Conservation (phyloP, 352 stramenopile genomes). For the Halophytophthora batemanensis region DNA sequence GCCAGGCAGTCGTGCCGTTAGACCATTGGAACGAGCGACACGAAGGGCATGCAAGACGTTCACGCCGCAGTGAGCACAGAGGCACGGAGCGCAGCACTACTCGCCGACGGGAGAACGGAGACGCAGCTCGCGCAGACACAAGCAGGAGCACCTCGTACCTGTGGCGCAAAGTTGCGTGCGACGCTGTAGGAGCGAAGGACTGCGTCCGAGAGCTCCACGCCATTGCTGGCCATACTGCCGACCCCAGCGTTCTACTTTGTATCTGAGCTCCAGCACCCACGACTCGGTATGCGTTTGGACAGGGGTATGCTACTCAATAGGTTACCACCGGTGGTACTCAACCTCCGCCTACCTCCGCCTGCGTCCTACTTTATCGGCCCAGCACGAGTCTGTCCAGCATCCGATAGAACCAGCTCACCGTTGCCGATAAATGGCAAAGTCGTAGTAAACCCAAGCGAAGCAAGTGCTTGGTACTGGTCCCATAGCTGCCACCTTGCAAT, state of each 20-base stretch:
- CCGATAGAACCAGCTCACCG: neutral
- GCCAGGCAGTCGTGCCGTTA: constrained; percentile 1
- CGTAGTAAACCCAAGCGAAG: neutral
- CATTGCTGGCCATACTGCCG: constrained; percentile 10
- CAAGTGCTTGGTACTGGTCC: constrained; percentile 21
- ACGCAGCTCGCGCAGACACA: neutral
- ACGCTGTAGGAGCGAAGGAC: constrained; percentile 67
- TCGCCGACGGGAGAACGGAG: constrained; percentile 1
- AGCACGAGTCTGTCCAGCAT: constrained; percentile 6
- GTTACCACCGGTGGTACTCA: neutral
- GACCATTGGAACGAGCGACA: neutral
- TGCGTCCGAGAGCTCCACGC: constrained; percentile 52
- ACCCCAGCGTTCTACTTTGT: constrained; percentile 2
- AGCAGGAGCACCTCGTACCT: constrained; percentile 24
- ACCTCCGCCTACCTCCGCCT: no score
- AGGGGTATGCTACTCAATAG: neutral
- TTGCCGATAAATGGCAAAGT: neutral
- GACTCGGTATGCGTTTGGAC: neutral
- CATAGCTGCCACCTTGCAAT: constrained; percentile 19
- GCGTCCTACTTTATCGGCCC: constrained; percentile 8
- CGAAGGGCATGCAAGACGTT: no score
- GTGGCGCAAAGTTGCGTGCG: constrained; percentile 57
- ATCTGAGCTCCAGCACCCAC: no score
- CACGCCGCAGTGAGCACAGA: no score
- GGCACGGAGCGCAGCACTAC: neutral